Base-by-base conservation (phyloP, 768 basidiomycete genomes). In the Termitomyces sp. region DNA sequence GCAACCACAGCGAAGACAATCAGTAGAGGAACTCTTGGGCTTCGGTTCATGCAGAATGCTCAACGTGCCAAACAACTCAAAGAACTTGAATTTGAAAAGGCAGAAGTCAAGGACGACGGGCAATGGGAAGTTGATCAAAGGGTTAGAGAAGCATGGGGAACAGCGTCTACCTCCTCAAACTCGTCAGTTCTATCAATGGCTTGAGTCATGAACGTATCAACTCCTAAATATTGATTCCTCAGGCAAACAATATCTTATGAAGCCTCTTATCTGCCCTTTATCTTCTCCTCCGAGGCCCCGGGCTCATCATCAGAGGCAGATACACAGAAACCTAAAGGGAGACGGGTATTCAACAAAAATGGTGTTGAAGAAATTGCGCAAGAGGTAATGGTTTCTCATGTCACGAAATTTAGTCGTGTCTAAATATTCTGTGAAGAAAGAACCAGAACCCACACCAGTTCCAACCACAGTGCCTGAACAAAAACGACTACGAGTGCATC, bases 41-140 rank as follows among this genome's bases (percentile, higher is more conserved):
- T 89, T 47, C 81, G 82, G 2, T 89, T 89, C 68, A 89, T 89
- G 87, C 87, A 87, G 69, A 87, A 86, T 71, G 83, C 86, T 0
- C 80, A 82, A 2, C 78, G 82, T 1, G 75, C 80, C 23, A 83
- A 85, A 60, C 76, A 81, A 14, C 66, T 80, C 16, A 75, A 80
- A 28, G 76, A 76, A 58, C 78, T 79, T 16, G 78, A 83, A 62
- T 70, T 75, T 1, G 81, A 83, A 49, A 77, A 79, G 51, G 82
- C 84, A 3, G 77, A 77, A 64, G 76, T 86, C 30, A 77, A 81
- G 65, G 86, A 88, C 66, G 85, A 86, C 53, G 84, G 79, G 0
- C 76, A 85, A 66, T 89, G 87, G 87, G 81, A 85, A 64, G 75
- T 89, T 9, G 71, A 82, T 16, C 69, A 76, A 57, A 80, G 81